Evolutionary conservation across 2,329 filamentous ascomycete genomes (phyloP).

Genomic region (Paecilomyces formosus): DNA sequence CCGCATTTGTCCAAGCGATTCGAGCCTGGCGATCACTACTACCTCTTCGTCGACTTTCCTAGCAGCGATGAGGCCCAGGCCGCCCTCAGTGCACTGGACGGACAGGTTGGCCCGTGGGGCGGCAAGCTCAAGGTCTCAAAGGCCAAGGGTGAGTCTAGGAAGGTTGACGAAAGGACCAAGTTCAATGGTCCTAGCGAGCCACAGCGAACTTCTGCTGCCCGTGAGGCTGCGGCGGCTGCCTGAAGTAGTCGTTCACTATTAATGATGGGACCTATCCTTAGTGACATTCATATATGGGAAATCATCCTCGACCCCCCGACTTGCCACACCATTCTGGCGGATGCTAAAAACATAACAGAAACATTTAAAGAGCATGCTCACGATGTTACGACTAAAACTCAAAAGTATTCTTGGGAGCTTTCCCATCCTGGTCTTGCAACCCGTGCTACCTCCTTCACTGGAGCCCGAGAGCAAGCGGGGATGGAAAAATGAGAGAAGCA

Average conservation of each 20-base stretch:
- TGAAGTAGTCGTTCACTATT: constrained; percentile 1
- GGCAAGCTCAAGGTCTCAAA: constrained; percentile 30
- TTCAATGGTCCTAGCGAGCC: constrained; percentile 10
- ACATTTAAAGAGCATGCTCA: not conserved
- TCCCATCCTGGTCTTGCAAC: not conserved
- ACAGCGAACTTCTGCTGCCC: constrained; percentile 1
- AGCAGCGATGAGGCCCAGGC: constrained; percentile 47
- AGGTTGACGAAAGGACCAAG: constrained; percentile 19
- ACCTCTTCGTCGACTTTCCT: constrained; percentile 59
- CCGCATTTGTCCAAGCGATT: constrained; percentile 49
- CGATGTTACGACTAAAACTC: not conserved
- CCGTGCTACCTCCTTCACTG: not conserved
- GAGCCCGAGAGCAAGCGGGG: not conserved
- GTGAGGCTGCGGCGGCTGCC: constrained; percentile 4
- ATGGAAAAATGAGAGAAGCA: not conserved
- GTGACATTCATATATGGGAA: not conserved
- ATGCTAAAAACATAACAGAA: not conserved
- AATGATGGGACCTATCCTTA: not conserved
- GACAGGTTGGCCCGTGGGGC: constrained; percentile 33
- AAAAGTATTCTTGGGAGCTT: not conserved
- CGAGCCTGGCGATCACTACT: constrained; percentile 52
- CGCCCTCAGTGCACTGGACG: constrained; percentile 42
- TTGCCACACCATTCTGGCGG: not conserved
- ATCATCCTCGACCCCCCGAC: not conserved
- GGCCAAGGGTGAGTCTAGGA: constrained; percentile 30